Conservation (phyloP, 306 rosid genomes). For the Quillaja saponaria region DNA sequence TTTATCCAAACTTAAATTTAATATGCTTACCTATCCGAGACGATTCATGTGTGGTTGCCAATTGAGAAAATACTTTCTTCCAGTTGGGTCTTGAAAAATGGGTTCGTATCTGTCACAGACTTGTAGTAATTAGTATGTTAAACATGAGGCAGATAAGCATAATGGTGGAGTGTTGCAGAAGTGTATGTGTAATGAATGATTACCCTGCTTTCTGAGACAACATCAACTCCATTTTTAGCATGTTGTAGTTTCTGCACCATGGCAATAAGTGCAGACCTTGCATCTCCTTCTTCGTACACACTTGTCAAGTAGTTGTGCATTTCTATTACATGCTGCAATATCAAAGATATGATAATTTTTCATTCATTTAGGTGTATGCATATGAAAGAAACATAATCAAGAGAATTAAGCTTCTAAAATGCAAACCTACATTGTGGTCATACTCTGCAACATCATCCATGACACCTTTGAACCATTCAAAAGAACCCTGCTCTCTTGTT, state of each 20-base stretch:
- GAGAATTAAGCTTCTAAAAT: background rate
- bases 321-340: conserved; percentile 73
- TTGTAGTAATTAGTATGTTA: conserved; percentile 19
- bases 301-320: conserved; percentile 94
- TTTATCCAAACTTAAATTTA: conserved; percentile 8
- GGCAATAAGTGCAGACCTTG: conserved; percentile 80
- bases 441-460: conserved; percentile 89
- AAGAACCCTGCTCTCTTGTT: conserved; percentile 90
- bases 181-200: background rate
- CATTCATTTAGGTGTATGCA: conserved; percentile 7
- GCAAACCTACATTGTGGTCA: conserved; percentile 63
- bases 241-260: conserved; percentile 85
- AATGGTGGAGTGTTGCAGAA: background rate
- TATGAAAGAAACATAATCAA: background rate
- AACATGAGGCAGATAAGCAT: background rate
- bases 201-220: conserved; percentile 91
- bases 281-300: conserved; percentile 93
- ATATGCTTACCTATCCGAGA: conserved; percentile 60
- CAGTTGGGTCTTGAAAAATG: conserved; percentile 95
- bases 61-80: conserved; percentile 61
- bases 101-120: conserved; percentile 66
- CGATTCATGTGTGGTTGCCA: conserved; percentile 50
- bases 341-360: conserved; percentile 18
- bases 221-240: conserved; percentile 85
- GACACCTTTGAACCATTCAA: conserved; percentile 98